phyloP scores from a whole-genome alignment of 2,329 filamentous ascomycete species.

The Dactylonectria estremocensis region DNA sequence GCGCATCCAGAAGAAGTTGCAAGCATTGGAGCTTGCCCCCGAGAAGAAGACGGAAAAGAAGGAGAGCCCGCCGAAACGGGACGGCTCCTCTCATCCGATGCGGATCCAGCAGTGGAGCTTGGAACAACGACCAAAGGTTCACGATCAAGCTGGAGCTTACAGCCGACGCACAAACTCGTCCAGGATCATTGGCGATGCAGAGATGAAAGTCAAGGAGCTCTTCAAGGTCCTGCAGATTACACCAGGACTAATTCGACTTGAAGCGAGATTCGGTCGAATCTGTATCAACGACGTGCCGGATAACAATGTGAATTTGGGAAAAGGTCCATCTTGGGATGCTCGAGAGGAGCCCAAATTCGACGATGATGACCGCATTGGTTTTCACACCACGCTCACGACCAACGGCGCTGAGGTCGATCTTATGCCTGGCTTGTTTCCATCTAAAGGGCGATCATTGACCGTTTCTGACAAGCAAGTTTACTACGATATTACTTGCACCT shows the following conservation, averaged over 20 bases:
- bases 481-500: slow-evolving; percentile 48
- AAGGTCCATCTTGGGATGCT: slow-evolving; percentile 38
- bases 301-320: slow-evolving; percentile 38
- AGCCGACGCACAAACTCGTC: not conserved
- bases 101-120: slow-evolving; percentile 54
- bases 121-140: not conserved
- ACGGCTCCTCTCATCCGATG: slow-evolving; percentile 53
- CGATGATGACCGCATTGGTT: slow-evolving; percentile 36
- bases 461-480: slow-evolving; percentile 36
- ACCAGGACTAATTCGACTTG: slow-evolving; percentile 46
- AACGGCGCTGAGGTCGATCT: slow-evolving; percentile 45
- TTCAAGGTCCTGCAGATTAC: slow-evolving; percentile 40
- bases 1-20: slow-evolving; percentile 80
- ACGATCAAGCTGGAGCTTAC: not conserved
- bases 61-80: slow-evolving; percentile 58
- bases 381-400: slow-evolving; percentile 49
- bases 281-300: slow-evolving; percentile 44
- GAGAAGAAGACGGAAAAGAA: slow-evolving; percentile 73
- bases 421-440: slow-evolving; percentile 31
- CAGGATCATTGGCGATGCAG: slow-evolving; percentile 29
- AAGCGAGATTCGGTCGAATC: slow-evolving; percentile 49
- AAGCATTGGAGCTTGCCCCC: slow-evolving; percentile 76
- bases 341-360: slow-evolving; percentile 31
- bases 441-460: slow-evolving; percentile 39
- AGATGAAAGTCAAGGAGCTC: slow-evolving; percentile 31